Evolutionary conservation across 768 basidiomycete genomes (phyloP).

Genomic region (Gautieria morchelliformis): DNA sequence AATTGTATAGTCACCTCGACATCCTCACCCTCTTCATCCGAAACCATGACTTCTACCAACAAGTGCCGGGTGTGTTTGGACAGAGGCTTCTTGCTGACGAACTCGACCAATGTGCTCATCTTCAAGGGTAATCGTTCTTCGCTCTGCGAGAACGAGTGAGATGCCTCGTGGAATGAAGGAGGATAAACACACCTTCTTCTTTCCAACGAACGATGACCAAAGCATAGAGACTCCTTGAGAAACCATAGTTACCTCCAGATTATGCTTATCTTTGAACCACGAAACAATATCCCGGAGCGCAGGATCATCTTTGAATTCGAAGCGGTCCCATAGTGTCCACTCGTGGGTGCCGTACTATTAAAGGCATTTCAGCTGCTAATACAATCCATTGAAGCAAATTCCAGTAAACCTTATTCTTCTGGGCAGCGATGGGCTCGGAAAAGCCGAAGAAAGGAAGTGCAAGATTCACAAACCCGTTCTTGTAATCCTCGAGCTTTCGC

Average conservation of each 20-base stretch:
- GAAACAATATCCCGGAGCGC: conserved; percentile 76
- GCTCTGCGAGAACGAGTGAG: conserved; percentile 42
- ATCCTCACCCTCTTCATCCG: conserved; percentile 87
- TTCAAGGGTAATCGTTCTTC: conserved; percentile 83
- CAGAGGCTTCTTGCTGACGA: conserved; percentile 90
- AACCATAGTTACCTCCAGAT: conserved; percentile 88
- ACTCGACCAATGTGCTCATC: conserved; percentile 85
- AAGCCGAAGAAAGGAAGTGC: conserved; percentile 99
- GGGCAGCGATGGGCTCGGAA: conserved; percentile 89
- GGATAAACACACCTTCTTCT: conserved; percentile 68
- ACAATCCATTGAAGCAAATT: not conserved
- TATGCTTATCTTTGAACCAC: conserved; percentile 79
- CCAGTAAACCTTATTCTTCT: conserved; percentile 57
- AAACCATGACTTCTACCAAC: conserved; percentile 89
- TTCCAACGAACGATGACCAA: conserved; percentile 89
- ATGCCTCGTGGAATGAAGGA: not conserved
- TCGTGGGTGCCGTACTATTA: conserved; percentile 64
- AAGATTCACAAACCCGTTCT: conserved; percentile 97
- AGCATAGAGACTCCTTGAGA: conserved; percentile 97
- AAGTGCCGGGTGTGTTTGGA: conserved; percentile 76
- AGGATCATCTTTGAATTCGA: conserved; percentile 85
- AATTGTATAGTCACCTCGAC: conserved; percentile 58
- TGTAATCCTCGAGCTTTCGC: conserved; percentile 87
- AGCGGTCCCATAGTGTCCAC: conserved; percentile 98
- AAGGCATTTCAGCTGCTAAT: not conserved